A percentile compares a stretch with the other conserved stretches of the same genome.
These are phyloP conservation scores for Microdochium trichocladiopsis DNA, from an alignment of 2,329 filamentous ascomycete species.

Conservation along the genomic window DNA sequence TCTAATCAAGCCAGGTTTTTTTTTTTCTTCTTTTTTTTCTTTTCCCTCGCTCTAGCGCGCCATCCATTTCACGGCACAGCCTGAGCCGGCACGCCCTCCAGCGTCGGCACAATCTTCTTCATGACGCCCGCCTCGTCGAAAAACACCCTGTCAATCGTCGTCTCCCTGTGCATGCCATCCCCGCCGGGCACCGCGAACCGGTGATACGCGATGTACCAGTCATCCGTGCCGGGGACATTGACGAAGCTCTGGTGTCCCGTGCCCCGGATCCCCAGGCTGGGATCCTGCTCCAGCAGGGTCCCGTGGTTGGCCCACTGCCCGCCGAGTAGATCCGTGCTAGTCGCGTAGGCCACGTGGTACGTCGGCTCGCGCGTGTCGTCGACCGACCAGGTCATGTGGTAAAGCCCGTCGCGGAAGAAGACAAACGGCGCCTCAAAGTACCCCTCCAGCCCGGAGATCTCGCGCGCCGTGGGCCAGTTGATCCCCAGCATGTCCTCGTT, in stretches of 20 bases:
- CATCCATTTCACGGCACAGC: neutral
- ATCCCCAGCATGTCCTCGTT: conserved; percentile 37
- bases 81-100: conserved; percentile 7
- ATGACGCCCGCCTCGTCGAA: conserved; percentile 28
- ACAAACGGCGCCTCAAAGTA: conserved; percentile 38
- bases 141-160: conserved; percentile 33
- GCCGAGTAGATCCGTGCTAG: conserved; percentile 18
- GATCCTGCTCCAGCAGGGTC: conserved; percentile 34
- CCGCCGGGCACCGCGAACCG: conserved; percentile 37
- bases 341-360: conserved; percentile 40
- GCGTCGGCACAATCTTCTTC: conserved; percentile 25
- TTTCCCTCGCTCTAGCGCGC: no score
- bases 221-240: conserved; percentile 36
- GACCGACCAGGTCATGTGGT: conserved; percentile 41
- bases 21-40: no score
- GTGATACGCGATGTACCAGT: conserved; percentile 43
- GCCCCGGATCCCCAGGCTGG: conserved; percentile 30
- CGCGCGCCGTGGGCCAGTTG: conserved; percentile 23
- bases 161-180: conserved; percentile 33
- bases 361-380: conserved; percentile 36
- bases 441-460: conserved; percentile 26
- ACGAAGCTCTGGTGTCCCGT: conserved; percentile 38
- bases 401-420: conserved; percentile 33
- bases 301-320: conserved; percentile 39
- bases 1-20: no score